Evolutionary conservation across 768 basidiomycete species (phyloP), one percentile per base, ranked within the genome.

Genomic region (Termitomyces sp.): DNA sequence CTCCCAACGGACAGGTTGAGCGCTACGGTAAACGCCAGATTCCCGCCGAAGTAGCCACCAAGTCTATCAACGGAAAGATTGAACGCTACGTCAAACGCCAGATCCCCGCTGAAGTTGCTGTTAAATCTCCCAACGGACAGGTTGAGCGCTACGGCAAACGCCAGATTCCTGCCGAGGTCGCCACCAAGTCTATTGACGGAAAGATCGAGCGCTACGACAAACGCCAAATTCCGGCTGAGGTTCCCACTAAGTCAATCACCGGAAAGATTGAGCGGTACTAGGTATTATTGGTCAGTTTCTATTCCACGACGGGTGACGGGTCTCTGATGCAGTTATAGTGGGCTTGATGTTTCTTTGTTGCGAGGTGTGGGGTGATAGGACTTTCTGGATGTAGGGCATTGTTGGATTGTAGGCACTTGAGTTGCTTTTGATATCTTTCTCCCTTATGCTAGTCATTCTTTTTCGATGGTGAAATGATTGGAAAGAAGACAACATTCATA

Each of bases 1-100:
- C 78, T 0, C 64, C 66, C 12, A 57, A 69, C 8, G 77, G 77
- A 14, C 51, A 58, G 5, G 65, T 78, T 37, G 65, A 61, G 37
- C 62, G 54, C 1, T 75, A 73, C 61, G n/a, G 19, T 14, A 60
- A 41, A 17, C 56, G 59, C 3, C 49, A 51, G 37, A 51, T 51
- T 2, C 49, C 49, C 8, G 27, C 32, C 2, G 56, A 52, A 19
- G 43, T 44, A 2, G 11, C 56, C 12, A n/a, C 35, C 14, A 57
- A 42, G 25, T 42, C 55, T 29, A 34, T 31, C 38, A 41, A 21
- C 5, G 34, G 48, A 14, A 17, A 37, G 8, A 37, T 49, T 7
- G 48, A 25, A 6, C 21, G 4, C 16, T 37, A 49, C 23, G 34
- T 25, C 16, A 49, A 25, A 25, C 48, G 34, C 2, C 48, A 49